Conservation (phyloP, 495 filamentous ascomycete species). For the Penicillium goetzii region DNA sequence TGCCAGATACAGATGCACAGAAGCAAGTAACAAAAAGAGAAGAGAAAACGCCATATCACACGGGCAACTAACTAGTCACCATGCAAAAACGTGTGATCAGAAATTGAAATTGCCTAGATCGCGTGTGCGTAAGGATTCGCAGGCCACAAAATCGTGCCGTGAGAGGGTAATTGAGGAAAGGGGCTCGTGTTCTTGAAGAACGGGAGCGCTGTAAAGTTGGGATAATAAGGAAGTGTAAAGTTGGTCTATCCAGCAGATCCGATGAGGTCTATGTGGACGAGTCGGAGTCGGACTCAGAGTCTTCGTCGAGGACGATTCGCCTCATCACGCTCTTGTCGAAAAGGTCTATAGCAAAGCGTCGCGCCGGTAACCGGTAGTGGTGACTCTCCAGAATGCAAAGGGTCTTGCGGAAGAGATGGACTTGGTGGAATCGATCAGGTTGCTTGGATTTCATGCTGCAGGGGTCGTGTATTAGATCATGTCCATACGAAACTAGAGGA, state of each 20-base stretch:
- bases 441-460: constrained; percentile 66
- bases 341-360: constrained; percentile 86
- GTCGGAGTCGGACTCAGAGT: constrained; percentile 51
- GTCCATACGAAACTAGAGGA: background rate
- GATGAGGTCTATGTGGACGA: constrained; percentile 35
- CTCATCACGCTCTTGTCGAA: constrained; percentile 90
- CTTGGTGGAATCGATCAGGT: constrained; percentile 71
- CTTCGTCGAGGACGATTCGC: constrained; percentile 74
- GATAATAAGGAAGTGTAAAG: constrained; percentile 2
- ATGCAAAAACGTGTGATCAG: constrained; percentile 6
- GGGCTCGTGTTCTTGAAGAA: background rate
- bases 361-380: constrained; percentile 81
- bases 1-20: constrained; percentile 22
- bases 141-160: background rate
- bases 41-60: constrained; percentile 11
- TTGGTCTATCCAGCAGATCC: constrained; percentile 16
- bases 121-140: background rate
- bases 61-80: background rate
- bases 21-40: constrained; percentile 11
- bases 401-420: constrained; percentile 78
- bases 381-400: constrained; percentile 86
- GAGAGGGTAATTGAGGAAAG: background rate
- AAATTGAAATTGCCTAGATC: background rate
- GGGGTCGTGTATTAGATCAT: constrained; percentile 20
- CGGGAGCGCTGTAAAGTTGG: background rate